Base-by-base conservation (phyloP, 176 grass and related monocot species). In the Oryza glaberrima region DNA sequence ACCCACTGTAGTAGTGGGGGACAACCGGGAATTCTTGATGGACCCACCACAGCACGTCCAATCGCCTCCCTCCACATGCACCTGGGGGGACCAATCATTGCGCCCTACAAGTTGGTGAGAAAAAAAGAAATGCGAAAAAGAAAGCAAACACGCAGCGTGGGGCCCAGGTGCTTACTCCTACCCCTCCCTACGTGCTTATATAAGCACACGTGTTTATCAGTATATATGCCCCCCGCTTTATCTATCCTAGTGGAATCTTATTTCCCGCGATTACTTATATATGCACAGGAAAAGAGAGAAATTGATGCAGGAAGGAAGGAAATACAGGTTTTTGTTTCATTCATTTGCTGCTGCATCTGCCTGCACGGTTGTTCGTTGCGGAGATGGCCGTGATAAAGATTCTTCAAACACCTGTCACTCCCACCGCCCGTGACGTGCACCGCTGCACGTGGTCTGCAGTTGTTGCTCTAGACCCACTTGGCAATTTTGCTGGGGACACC, bases 171-270 rank as follows among this genome's bases (percentile, higher is more conserved):
- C 20, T 10, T 7, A 67, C 0, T 41, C 40, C 6, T 40, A 40
- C 38, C 38, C 30, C 30, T 32, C 30, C 30, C 30, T 32, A 32
- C 30, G 30, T 66, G 77, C 89, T 87, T 94, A 90, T 92, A 94
- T 92, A 94, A 90, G 92, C 40, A 0, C 0, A 0, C 0, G 1
- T 1, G 70, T 7, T 75, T 92, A 92, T 94, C 87, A 76, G 28
- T 7, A 38, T 51, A 77, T 23, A 58, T 3, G 19, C 0, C 7
- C 25, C 41, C 4, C 22, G 45, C 11, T 23, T 22, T 61, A 35
- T 19, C 52, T 81, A 41, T 34, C 4, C 32, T 17, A 52, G 16
- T 1, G 52, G 52, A 56, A 20, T 58, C 54, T 25, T 85, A n/a
- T 66, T 85, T 84, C 25, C 25, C 15, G 9, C 7, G 2, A 22